Evolutionary conservation across 2,329 filamentous ascomycete species (phyloP).

Genomic region (Epichloe sp.): DNA sequence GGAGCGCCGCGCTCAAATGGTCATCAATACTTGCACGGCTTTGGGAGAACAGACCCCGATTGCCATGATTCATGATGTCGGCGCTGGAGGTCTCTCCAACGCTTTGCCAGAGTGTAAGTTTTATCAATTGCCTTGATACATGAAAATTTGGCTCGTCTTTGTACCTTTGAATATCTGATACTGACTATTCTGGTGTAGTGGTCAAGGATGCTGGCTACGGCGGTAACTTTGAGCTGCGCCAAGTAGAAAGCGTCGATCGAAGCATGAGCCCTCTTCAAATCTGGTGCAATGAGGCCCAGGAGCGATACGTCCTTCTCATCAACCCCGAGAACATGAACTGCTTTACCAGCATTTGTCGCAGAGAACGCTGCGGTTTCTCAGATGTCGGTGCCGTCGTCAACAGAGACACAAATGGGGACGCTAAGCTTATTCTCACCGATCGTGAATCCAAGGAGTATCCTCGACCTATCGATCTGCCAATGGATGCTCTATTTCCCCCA

Average conservation of each 20-base stretch:
- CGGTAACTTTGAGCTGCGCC: slow-evolving; percentile 84
- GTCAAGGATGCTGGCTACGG: slow-evolving; percentile 87
- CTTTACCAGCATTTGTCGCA: slow-evolving; percentile 56
- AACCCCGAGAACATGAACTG: slow-evolving; percentile 67
- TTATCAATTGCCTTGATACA: neutral
- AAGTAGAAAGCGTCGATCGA: slow-evolving; percentile 79
- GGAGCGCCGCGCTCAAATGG: slow-evolving; percentile 89
- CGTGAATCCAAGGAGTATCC: slow-evolving; percentile 62
- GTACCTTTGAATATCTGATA: no score
- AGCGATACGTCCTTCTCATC: slow-evolving; percentile 86
- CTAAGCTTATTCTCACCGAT: slow-evolving; percentile 69
- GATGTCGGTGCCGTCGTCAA: slow-evolving; percentile 69
- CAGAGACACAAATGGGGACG: slow-evolving; percentile 46
- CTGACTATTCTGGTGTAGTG: slow-evolving; percentile 23
- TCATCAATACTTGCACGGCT: slow-evolving; percentile 86
- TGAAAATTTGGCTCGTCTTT: neutral
- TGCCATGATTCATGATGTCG: slow-evolving; percentile 94
- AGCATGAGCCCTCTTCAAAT: slow-evolving; percentile 95
- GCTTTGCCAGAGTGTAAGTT: slow-evolving; percentile 60
- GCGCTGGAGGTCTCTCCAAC: slow-evolving; percentile 65
- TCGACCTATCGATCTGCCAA: slow-evolving; percentile 75
- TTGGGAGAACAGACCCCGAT: slow-evolving; percentile 81
- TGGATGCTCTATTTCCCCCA: slow-evolving; percentile 80
- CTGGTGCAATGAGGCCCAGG: slow-evolving; percentile 95
- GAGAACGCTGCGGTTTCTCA: slow-evolving; percentile 87